Conservation (phyloP, 2,329 filamentous ascomycete genomes). For the Xenosphaeropsis pyriputrescens region DNA sequence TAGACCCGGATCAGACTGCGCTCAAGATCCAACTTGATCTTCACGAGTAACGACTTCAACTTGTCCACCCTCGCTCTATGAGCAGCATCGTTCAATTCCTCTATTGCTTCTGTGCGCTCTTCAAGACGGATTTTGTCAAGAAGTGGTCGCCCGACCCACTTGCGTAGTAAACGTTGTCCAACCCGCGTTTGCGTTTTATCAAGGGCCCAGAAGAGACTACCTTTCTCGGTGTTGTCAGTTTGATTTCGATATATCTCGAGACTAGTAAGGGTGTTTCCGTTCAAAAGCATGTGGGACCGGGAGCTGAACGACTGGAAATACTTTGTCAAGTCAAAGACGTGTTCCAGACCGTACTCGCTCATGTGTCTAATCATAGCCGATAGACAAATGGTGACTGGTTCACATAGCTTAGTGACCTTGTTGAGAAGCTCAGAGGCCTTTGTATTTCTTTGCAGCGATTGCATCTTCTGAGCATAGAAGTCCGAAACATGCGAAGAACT, state of each 20-base stretch:
- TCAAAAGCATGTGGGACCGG: conserved; percentile 87
- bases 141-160: conserved; percentile 88
- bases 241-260: conserved; percentile 93
- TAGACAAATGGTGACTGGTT: conserved; percentile 78
- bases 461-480: conserved; percentile 83
- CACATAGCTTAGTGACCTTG: conserved; percentile 72
- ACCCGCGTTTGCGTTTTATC: conserved; percentile 87
- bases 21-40: conserved; percentile 70
- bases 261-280: conserved; percentile 86
- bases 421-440: conserved; percentile 57
- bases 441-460: conserved; percentile 39
- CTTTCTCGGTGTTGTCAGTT: conserved; percentile 72
- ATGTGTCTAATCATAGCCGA: conserved; percentile 95
- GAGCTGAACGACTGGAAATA: conserved; percentile 96
- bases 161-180: conserved; percentile 73
- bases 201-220: conserved; percentile 89
- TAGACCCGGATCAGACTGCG: conserved; percentile 91
- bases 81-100: conserved; percentile 63
- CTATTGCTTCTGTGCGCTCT: conserved; percentile 68
- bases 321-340: conserved; percentile 91
- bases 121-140: conserved; percentile 63
- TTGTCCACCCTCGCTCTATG: conserved; percentile 57
- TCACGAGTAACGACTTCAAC: conserved; percentile 55
- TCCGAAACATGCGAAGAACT: conserved; percentile 79
- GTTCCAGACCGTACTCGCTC: conserved; percentile 81